Evolutionary conservation across 1,284 basidiomycete species (phyloP).

Genomic region (Cerrena zonata): DNA sequence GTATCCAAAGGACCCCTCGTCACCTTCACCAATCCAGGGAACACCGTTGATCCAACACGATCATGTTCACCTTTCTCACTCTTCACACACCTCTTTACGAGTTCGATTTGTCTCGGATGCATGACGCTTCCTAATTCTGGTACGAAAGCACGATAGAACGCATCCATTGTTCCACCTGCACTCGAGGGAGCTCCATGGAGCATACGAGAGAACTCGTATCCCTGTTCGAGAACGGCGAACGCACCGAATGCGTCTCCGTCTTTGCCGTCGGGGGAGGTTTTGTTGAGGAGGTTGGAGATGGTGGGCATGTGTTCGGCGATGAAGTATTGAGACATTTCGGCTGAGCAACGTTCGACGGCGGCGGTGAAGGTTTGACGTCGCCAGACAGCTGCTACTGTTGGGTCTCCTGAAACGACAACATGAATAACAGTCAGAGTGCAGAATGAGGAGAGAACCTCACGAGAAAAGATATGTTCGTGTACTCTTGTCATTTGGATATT

Average conservation of each 20-base stretch:
- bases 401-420: slow-evolving; percentile 47
- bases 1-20: slow-evolving; percentile 36
- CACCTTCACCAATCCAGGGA: slow-evolving; percentile 79
- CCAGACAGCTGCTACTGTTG: slow-evolving; percentile 78
- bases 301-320: slow-evolving; percentile 62
- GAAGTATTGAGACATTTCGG: slow-evolving; percentile 59
- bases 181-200: slow-evolving; percentile 63
- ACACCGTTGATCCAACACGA: slow-evolving; percentile 72
- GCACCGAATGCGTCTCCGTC: slow-evolving; percentile 39
- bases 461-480: slow-evolving; percentile 76
- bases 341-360: slow-evolving; percentile 67
- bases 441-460: slow-evolving; percentile 38
- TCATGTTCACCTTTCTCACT: slow-evolving; percentile 67
- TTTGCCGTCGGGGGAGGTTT: slow-evolving; percentile 24
- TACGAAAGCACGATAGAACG: slow-evolving; percentile 77
- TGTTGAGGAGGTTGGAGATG: slow-evolving; percentile 45
- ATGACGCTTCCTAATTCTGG: slow-evolving; percentile 68
- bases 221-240: slow-evolving; percentile 56
- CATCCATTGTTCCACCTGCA: slow-evolving; percentile 48
- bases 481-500: slow-evolving; percentile 76
- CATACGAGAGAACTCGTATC: slow-evolving; percentile 75
- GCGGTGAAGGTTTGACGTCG: slow-evolving; percentile 79
- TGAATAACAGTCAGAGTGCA: neutral
- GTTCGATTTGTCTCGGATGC: slow-evolving; percentile 65
- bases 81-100: slow-evolving; percentile 70